Evolutionary conservation across 768 basidiomycete genomes (phyloP), one percentile per base, ranked within the genome.

Genomic region (Candolleomyces efflorescens): DNA sequence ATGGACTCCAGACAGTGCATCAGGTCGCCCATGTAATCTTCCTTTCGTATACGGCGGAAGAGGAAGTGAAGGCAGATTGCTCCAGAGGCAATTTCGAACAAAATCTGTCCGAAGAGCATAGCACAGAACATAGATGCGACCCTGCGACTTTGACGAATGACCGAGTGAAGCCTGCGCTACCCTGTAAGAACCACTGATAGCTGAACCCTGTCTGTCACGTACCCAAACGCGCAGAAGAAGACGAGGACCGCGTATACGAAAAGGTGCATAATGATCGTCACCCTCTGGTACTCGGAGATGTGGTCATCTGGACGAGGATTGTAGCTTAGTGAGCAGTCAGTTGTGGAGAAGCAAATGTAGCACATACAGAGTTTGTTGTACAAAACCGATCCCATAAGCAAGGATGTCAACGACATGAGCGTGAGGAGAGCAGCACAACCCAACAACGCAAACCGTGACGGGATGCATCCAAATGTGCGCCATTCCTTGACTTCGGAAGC

Each of bases 11-110:
- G 6, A 24, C 53, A 54, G 13, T 32, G 36, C n/a, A 18, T 15
- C 2, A 9, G 51, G 12, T 53, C 13, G 32, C 36, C 37, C 15
- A 39, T 22, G 18, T 9, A 13, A 20, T 53, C 51, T 5, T 20
- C 12, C n/a, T 24, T 45, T 13, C 22, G 1, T 7, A 41, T 17
- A 13, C 15, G 12, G 20, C 44, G 43, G 60, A 72, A 72, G 11
- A 71, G 63, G 37, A 67, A 51, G 22, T 63, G 64, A n/a, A 72
- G 63, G 61, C 62, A 67, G 13, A 68, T 53, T n/a, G 63, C 64
- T 12, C 71, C 69, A 12, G 67, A 68, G 18, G 56, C 64, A 20
- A 72, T 50, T 47, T 64, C 65, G 59, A 72, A 69, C 4, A 68
- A 58, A 17, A 70, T 49, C 41, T 70, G 68, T 36, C 67, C 69